Conservation (phyloP, 495 filamentous ascomycete species). For the Tuber borchii region DNA sequence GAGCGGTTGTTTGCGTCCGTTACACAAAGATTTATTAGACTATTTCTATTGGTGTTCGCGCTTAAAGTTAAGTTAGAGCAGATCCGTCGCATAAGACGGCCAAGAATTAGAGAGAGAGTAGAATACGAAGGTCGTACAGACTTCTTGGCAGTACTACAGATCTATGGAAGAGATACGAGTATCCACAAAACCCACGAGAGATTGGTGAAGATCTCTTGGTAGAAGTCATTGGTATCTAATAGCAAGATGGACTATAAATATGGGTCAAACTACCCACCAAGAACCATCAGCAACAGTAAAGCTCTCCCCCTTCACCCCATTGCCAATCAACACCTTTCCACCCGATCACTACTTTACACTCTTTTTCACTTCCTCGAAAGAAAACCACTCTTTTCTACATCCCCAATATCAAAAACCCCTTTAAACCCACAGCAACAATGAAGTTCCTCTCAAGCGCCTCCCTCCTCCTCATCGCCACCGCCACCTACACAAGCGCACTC, state of each 20-base stretch:
- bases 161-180: not conserved
- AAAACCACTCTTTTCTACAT: not conserved
- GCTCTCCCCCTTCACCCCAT: not conserved
- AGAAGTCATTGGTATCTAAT: not conserved
- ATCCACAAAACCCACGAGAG: not conserved
- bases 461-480: not conserved
- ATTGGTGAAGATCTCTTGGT: not conserved
- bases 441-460: not conserved
- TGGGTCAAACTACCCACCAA: not conserved
- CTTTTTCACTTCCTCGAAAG: not conserved
- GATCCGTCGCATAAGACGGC: not conserved
- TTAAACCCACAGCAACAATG: not conserved
- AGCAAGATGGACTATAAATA: not conserved
- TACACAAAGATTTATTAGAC: not conserved
- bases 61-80: not conserved
- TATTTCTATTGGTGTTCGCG: not conserved
- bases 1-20: not conserved
- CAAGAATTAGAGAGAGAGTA: not conserved
- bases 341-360: not conserved
- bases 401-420: not conserved
- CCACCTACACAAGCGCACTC: not conserved
- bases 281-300: not conserved
- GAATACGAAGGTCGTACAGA: not conserved
- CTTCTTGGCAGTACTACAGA: not conserved
- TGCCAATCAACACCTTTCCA: not conserved